Percentiles rank a stretch among this genome's conserved stretches.
phyloP scores from a whole-genome alignment of 768 basidiomycete species.

The Pleurotus djamor region DNA sequence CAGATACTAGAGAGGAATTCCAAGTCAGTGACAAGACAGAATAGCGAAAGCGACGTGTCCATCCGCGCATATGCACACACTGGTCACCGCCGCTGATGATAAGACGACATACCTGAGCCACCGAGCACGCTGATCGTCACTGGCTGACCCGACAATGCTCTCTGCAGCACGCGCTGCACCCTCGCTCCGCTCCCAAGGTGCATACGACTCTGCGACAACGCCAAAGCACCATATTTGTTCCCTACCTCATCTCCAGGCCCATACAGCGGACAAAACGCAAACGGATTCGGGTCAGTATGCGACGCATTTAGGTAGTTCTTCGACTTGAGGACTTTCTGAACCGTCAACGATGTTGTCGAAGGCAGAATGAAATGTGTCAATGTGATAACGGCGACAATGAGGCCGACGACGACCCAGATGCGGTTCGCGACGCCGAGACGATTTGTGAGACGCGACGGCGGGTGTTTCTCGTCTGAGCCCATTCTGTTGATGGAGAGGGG shows the following conservation, averaged over 20 bases:
- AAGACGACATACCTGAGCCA: conserved; percentile 64
- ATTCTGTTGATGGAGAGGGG: conserved; percentile 22
- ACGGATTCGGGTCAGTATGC: conserved; percentile 64
- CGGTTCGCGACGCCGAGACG: conserved; percentile 67
- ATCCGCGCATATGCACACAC: conserved; percentile 8
- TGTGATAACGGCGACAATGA: conserved; percentile 52
- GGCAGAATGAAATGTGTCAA: conserved; percentile 59
- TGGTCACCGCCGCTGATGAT: not conserved
- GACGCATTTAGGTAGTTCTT: conserved; percentile 82
- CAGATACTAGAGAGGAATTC: conserved; percentile 59
- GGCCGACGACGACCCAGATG: conserved; percentile 60
- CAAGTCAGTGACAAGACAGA: not conserved
- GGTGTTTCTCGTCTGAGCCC: conserved; percentile 47
- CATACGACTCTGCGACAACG: conserved; percentile 70
- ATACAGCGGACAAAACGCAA: conserved; percentile 88
- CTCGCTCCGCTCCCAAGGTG: conserved; percentile 82
- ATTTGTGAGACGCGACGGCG: conserved; percentile 47
- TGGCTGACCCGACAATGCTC: conserved; percentile 81
- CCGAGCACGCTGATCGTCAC: conserved; percentile 90
- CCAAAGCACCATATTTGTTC: conserved; percentile 71
- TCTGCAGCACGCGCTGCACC: conserved; percentile 78
- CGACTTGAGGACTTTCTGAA: conserved; percentile 38
- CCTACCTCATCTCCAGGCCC: conserved; percentile 82
- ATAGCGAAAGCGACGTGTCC: not conserved
- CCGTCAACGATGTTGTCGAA: conserved; percentile 12